These are phyloP conservation scores for Chaetomium sp. DNA, from an alignment of 2,329 filamentous ascomycete species.

Conservation along the genomic window DNA sequence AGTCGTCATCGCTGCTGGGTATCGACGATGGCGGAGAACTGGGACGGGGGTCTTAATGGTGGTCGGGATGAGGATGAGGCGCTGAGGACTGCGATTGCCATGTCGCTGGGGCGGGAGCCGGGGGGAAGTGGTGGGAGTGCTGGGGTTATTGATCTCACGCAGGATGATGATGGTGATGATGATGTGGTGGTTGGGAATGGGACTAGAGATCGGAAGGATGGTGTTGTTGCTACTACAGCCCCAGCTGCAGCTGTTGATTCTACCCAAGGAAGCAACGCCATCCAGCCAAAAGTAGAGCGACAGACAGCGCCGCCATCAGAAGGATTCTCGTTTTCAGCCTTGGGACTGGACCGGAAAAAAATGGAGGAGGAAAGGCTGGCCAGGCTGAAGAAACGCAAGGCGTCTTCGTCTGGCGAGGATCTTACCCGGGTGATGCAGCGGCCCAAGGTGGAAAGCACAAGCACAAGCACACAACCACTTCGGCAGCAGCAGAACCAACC, in stretches of 20 bases:
- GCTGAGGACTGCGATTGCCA: constrained; percentile 52
- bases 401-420: constrained; percentile 11
- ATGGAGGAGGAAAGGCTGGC: constrained; percentile 83
- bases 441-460: not conserved
- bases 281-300: constrained; percentile 5
- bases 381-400: constrained; percentile 53
- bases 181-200: not conserved
- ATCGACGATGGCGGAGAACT: constrained; percentile 4
- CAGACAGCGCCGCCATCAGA: constrained; percentile 6
- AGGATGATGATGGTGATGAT: constrained; percentile 11
- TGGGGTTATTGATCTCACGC: constrained; percentile 21
- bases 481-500: too few relatives aligned
- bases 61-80: constrained; percentile 50
- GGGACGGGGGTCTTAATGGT: constrained; percentile 27
- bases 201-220: not conserved
- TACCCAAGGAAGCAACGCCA: not conserved
- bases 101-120: constrained; percentile 42
- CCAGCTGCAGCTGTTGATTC: not conserved
- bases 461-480: too few relatives aligned
- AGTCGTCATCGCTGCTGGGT: not conserved
- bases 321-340: constrained; percentile 30
- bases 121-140: constrained; percentile 24
- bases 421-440: constrained; percentile 13
- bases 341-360: constrained; percentile 64
- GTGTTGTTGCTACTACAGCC: not conserved